phyloP scores from a whole-genome alignment of 1,284 basidiomycete genomes.

The Cryptococcus maquisensis region DNA sequence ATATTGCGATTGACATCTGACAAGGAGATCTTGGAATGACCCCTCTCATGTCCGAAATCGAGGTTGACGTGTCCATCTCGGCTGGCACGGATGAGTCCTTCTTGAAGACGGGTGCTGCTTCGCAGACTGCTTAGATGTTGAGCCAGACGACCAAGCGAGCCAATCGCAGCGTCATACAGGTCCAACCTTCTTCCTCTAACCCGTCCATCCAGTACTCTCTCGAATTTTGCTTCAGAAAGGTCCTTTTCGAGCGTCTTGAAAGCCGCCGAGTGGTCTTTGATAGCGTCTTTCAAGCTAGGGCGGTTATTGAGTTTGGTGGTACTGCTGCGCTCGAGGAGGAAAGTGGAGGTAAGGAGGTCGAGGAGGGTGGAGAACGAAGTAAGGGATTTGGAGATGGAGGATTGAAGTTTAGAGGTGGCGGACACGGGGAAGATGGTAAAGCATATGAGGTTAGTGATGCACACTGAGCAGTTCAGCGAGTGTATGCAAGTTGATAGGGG shows the following conservation, averaged over 20 bases:
- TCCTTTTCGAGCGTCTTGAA: slow-evolving; percentile 82
- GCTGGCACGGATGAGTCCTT: slow-evolving; percentile 67
- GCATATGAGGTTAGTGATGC: slow-evolving; percentile 78
- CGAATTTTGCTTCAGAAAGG: slow-evolving; percentile 75
- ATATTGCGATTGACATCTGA: not conserved
- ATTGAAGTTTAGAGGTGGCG: slow-evolving; percentile 75
- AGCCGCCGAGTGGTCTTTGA: slow-evolving; percentile 74
- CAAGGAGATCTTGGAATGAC: slow-evolving; percentile 4
- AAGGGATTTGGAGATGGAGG: slow-evolving; percentile 74
- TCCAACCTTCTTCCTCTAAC: slow-evolving; percentile 52
- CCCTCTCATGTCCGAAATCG: slow-evolving; percentile 11
- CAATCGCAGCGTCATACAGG: slow-evolving; percentile 78
- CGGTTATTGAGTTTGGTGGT: slow-evolving; percentile 27
- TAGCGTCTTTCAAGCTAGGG: slow-evolving; percentile 65
- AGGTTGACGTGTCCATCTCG: slow-evolving; percentile 56
- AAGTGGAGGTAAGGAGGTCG: slow-evolving; percentile 71
- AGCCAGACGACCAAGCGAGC: slow-evolving; percentile 75
- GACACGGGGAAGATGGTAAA: slow-evolving; percentile 76
- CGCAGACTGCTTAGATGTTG: slow-evolving; percentile 85
- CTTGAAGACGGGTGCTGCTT: slow-evolving; percentile 74
- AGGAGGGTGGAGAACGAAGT: slow-evolving; percentile 82
- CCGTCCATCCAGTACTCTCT: slow-evolving; percentile 59
- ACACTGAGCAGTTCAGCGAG: slow-evolving; percentile 36
- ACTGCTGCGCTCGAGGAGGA: slow-evolving; percentile 62
- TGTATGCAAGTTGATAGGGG: not conserved